Evolutionary conservation across 2,329 filamentous ascomycete species (phyloP).

Genomic region (Penicillium sp.): DNA sequence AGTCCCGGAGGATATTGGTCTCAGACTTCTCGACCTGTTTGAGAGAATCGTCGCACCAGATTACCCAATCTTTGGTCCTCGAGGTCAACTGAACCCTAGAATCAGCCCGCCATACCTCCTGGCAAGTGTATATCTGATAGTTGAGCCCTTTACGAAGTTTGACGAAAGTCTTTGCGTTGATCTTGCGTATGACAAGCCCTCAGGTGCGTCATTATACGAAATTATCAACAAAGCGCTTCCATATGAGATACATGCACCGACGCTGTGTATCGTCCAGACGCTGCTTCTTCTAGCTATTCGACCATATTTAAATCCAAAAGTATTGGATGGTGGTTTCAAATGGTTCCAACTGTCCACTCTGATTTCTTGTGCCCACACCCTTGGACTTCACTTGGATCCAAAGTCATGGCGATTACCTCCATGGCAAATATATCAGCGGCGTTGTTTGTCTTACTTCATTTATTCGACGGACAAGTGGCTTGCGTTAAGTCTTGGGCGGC

Average conservation of each 20-base stretch:
- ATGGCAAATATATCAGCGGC: slow-evolving; percentile 1
- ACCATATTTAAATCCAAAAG: slow-evolving; percentile 3
- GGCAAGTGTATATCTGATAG: slow-evolving; percentile 3
- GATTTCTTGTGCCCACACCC: neutral
- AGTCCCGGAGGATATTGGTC: neutral
- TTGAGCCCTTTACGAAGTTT: slow-evolving; percentile 5
- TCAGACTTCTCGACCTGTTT: neutral
- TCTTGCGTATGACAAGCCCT: slow-evolving; percentile 6
- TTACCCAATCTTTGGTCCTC: neutral
- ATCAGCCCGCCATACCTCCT: slow-evolving; percentile 1
- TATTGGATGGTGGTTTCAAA: slow-evolving; percentile 1
- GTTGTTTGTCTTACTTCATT: slow-evolving; percentile 1
- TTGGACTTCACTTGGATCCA: slow-evolving; percentile 4
- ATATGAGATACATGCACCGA: slow-evolving; percentile 3
- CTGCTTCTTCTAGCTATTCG: slow-evolving; percentile 6
- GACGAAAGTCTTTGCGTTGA: slow-evolving; percentile 5
- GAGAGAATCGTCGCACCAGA: neutral
- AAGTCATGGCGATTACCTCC: slow-evolving; percentile 3
- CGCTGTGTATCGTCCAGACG: neutral
- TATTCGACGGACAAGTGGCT: slow-evolving; percentile 8
- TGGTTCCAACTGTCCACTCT: neutral
- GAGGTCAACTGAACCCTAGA: neutral
- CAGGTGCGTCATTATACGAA: neutral
- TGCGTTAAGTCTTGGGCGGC: slow-evolving; percentile 4
- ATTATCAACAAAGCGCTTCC: slow-evolving; percentile 3